Conservation (phyloP, 78 protist genomes). For the Cavenderia fasciculata region DNA sequence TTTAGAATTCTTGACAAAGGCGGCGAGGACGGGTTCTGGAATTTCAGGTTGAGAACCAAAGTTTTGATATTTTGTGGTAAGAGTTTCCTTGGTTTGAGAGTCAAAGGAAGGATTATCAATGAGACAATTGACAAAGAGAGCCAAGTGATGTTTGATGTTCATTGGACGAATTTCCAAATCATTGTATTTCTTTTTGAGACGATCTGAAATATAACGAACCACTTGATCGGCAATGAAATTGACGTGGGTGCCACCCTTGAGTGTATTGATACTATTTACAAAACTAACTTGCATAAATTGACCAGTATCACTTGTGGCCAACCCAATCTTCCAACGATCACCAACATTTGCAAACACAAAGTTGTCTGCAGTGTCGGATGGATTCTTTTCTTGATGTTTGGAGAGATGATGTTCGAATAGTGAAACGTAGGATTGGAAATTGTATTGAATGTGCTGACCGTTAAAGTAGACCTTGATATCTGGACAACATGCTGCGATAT, state of each 20-base stretch:
- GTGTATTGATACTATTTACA: slow-evolving; percentile 97
- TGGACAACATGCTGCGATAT: slow-evolving; percentile 92
- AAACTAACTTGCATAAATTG: slow-evolving; percentile 88
- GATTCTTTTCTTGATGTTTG: background rate
- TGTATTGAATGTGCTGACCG: slow-evolving; percentile 6
- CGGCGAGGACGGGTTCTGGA: slow-evolving; percentile 50
- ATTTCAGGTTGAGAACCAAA: slow-evolving; percentile 93
- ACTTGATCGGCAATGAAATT: slow-evolving; percentile 86
- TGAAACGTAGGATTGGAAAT: slow-evolving; percentile 89
- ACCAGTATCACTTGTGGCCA: slow-evolving; percentile 17
- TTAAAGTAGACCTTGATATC: slow-evolving; percentile 63
- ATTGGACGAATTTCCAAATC: slow-evolving; percentile 84
- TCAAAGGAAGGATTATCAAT: slow-evolving; percentile 99
- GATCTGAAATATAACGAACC: background rate
- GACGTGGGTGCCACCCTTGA: slow-evolving; percentile 99
- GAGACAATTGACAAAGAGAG: slow-evolving; percentile 94
- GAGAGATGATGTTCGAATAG: slow-evolving; percentile 40
- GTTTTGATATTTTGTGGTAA: slow-evolving; percentile 75
- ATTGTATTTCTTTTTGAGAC: slow-evolving; percentile 46
- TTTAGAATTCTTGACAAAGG: slow-evolving; percentile 36
- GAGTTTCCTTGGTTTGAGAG: slow-evolving; percentile 97
- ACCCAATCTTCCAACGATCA: slow-evolving; percentile 78
- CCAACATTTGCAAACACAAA: slow-evolving; percentile 5
- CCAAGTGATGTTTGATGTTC: slow-evolving; percentile 88
- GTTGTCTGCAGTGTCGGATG: background rate